Evolutionary conservation across 192 early-diverging fungal species (phyloP), one percentile per base, ranked within the genome.

Genomic region (Coemansia sp.): DNA sequence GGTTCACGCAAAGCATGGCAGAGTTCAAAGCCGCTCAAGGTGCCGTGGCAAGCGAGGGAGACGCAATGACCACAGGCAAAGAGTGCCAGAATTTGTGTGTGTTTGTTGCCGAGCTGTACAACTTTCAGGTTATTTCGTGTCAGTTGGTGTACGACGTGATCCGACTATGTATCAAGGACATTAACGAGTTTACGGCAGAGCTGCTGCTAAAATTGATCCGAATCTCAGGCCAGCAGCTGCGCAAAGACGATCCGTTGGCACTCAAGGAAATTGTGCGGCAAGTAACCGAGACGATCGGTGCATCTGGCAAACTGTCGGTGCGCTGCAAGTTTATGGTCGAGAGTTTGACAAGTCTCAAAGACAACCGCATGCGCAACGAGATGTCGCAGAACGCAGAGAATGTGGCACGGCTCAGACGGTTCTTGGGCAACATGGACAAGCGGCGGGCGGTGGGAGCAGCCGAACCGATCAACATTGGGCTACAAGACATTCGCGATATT

Each of bases 281-380:
- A 56, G 71, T 74, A 20, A 70, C 61, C 49, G 71, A 83, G 24
- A 56, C 64, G n/a, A 76, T 73, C 18, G 56, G 60, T 17, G 55
- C 61, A 12, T 62, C 46, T 5, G 61, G 66, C n/a, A 61, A 81
- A 76, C 15, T 86, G 73, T 53, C 68, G 11, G 70, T 72, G 34
- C 86, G 97, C 48, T 84, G 86, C 53, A 90, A 90, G 70, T 99
- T 96, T 70, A 92, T 99, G 93, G 72, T 98, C 34, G 97, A 99
- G 71, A 94, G 89, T n/a, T 81, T 99, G 40, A 87, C 86, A 38
- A 90, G 93, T 57, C 72, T 99, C 21, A 96, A 96, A 68, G 94
- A 96, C 69, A 97, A 97, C 83, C 89, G 91, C 61, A 82, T 90
- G 71, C 88, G 87, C 63, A 84, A 82, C 25, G 72, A 81, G 3